Base-by-base conservation (phyloP, 768 basidiomycete genomes). In the Tricholoma furcatifolium region DNA sequence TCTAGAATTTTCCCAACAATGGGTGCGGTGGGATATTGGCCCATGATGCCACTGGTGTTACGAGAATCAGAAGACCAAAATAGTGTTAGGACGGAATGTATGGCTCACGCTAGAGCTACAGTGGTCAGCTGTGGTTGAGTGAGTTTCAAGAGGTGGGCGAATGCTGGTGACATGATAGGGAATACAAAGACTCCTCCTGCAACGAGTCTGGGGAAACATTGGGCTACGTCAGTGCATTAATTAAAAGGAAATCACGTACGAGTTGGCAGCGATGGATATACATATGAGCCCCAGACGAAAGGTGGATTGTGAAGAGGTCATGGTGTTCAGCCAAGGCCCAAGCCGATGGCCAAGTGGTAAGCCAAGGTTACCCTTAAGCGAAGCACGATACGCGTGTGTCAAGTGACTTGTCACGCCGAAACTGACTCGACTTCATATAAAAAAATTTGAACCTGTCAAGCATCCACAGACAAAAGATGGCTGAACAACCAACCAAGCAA, bases 101-200 rank as follows among this genome's bases (percentile, higher is more conserved):
- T 6, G 31, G 65, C 85, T 70, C 68, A 91, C 90, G 84, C 87
- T 18, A 92, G 73, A 12, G 80, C 83, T 49, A 93, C 85, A 2
- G 87, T 87, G 14, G 88, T 91, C 52, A 92, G 67, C 59, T 93
- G 90, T 6, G 87, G 82, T 63, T 92, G 90, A 10, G 79, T 79
- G 48, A 92, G 72, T 62, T 83, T 83, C 60, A 83, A 71, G 58
- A 78, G 78, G 17, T 74, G 64, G 4, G 79, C 81, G 52, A 91
- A 65, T 1, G 77, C 71, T 6, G 89, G 84, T 1, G 89, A 82
- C 36, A 91, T 70, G 5, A 92, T 73, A 17, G 91, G 88, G 62
- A 92, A 91, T 42, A 80, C 85, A 71, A 89, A 90, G 54, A 92
- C 79, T 30, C 85, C 87, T n/a, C 88, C 89, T 0, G 87, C 87